Evolutionary conservation across 176 grass and related monocot species (phyloP).

Genomic region (Hordeum marinum): DNA sequence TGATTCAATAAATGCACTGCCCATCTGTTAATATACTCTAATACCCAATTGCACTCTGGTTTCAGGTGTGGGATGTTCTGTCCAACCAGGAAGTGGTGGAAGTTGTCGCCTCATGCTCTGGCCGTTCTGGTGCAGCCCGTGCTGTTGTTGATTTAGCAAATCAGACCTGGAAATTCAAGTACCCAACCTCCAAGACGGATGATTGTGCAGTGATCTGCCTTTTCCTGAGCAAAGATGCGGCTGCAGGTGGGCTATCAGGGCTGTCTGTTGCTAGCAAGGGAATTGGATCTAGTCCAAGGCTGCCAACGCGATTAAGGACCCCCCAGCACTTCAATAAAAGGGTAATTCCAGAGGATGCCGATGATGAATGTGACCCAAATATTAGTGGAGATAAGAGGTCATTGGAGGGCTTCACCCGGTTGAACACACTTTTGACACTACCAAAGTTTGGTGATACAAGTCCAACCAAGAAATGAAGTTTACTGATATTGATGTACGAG

Average conservation of each 20-base stretch:
- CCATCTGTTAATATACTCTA: neutral
- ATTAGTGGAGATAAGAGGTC: constrained; percentile 39
- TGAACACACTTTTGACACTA: constrained; percentile 50
- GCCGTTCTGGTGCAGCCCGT: constrained; percentile 34
- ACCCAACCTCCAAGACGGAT: constrained; percentile 70
- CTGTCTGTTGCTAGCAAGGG: constrained; percentile 6
- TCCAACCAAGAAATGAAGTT: constrained; percentile 34
- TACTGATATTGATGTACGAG: neutral
- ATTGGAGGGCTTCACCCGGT: constrained; percentile 41
- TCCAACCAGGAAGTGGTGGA: constrained; percentile 72
- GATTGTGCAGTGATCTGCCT: constrained; percentile 63
- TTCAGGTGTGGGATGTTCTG: constrained; percentile 76
- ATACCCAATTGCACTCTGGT: constrained; percentile 5
- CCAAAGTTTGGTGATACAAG: constrained; percentile 37
- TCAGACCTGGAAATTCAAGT: constrained; percentile 57
- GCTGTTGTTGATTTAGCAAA: constrained; percentile 51
- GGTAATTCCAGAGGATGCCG: constrained; percentile 20
- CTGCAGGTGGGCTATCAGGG: constrained; percentile 11
- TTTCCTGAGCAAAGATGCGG: constrained; percentile 38
- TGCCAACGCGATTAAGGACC: neutral
- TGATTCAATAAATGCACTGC: neutral
- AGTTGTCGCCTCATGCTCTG: constrained; percentile 45
- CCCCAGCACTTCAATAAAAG: constrained; percentile 3
- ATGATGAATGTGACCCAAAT: constrained; percentile 33
- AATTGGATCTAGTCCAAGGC: constrained; percentile 17